These are phyloP conservation scores for Xylariaceae sp. DNA, from an alignment of 2,329 filamentous ascomycete genomes.

Conservation along the genomic window DNA sequence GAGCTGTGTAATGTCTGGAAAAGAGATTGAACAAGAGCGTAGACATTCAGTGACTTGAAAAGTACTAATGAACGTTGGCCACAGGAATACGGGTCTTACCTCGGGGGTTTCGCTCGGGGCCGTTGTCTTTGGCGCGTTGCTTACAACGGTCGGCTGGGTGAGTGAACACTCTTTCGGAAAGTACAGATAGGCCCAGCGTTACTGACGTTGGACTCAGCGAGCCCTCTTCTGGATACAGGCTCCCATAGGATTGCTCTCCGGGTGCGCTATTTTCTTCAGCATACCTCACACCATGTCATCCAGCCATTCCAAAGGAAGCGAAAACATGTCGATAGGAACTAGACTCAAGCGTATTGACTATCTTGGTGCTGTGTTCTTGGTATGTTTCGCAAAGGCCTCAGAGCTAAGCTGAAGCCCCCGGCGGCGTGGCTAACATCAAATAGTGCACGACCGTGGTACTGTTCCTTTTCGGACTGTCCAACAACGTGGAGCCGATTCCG, in stretches of 20 bases:
- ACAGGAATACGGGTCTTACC: conserved; percentile 66
- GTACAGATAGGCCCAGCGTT: not conserved
- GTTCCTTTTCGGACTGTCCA: conserved; percentile 69
- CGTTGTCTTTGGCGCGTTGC: conserved; percentile 64
- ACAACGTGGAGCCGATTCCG: conserved; percentile 56
- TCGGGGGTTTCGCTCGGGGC: conserved; percentile 69
- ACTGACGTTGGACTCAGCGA: conserved; percentile 41
- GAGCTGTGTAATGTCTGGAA: no score
- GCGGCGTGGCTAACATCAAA: no score
- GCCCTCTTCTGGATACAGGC: conserved; percentile 73
- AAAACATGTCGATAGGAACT: conserved; percentile 38
- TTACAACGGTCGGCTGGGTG: conserved; percentile 68
- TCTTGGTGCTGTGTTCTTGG: conserved; percentile 64
- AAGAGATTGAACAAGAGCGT: no score
- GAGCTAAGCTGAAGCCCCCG: not conserved
- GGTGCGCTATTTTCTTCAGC: conserved; percentile 60
- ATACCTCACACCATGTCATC: conserved; percentile 52
- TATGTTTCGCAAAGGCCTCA: conserved; percentile 35
- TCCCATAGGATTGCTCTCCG: conserved; percentile 61
- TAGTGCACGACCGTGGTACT: conserved; percentile 65
- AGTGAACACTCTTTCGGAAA: conserved; percentile 25
- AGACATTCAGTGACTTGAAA: no score
- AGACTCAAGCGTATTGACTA: conserved; percentile 73
- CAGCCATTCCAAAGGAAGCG: conserved; percentile 35
- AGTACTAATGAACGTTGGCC: no score